Evolutionary conservation across 805 yeast species (phyloP), one percentile per base, ranked within the genome.

Genomic region (Metschnikowia dekortorum): DNA sequence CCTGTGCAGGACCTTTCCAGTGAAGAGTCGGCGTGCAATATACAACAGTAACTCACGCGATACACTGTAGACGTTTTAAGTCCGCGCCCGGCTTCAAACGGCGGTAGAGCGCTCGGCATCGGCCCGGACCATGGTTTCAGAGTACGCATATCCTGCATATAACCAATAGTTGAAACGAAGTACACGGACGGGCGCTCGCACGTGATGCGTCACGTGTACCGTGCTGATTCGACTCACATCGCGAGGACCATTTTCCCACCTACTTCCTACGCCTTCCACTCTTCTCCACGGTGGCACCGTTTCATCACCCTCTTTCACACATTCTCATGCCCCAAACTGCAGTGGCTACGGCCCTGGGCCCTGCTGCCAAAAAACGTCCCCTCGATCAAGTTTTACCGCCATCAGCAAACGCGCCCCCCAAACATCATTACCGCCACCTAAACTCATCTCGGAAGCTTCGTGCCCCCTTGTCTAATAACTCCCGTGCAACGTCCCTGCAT

Each of bases 281-380:
- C 10, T 7, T 11, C 22, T 9, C 10, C n/a, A 10, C n/a, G 39
- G 39, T 11, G 26, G 16, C 31, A 6, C 41, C 5, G 8, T 8
- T 8, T 26, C 4, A 11, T 14, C 30, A 38, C 14, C 16, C 16
- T 13, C 16, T 4, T 26, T 37, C 31, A 32, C n/a, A n/a, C 6
- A 11, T 4, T 22, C 22, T 22, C 22, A 39, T 39, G 42, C 31
- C 32, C 8, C 32, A 39, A 28, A n/a, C 14, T 18, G 54, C 39
- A 46, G 53, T 31, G 36, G 26, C 47, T 32, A 8, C 22, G 7
- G 42, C 8, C 22, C 33, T 28, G 33, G 18, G 26, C 18, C 30
- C 18, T 31, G 36, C 36, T n/a, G 41, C 49, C 30, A 48, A 45
- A 28, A 42, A 51, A 41, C 36, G 30, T n/a, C 11, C 29, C 44